phyloP scores from a whole-genome alignment of 2,329 filamentous ascomycete genomes.

The Aspergillus niger region DNA sequence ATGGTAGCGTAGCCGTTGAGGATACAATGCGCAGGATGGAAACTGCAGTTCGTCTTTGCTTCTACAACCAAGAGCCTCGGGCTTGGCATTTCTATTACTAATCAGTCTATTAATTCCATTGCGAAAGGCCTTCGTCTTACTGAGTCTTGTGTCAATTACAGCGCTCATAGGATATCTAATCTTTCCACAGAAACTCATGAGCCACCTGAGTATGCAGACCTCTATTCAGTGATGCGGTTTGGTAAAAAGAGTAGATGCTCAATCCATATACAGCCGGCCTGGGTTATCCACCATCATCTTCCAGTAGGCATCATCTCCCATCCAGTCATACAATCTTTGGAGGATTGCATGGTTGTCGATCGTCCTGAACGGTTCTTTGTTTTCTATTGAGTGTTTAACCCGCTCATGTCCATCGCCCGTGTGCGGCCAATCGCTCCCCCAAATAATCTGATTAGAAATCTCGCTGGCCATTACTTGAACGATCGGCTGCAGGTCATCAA shows the following conservation, averaged over 20 bases:
- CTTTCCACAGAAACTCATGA: too few relatives aligned
- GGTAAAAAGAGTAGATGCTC: background rate
- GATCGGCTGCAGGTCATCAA: background rate
- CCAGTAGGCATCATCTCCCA: background rate
- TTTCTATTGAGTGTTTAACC: background rate
- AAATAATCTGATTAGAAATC: slow-evolving; percentile 5
- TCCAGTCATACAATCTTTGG: background rate
- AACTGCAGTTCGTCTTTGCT: too few relatives aligned
- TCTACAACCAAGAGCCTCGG: too few relatives aligned
- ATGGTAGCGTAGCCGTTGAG: too few relatives aligned
- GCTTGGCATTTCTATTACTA: too few relatives aligned
- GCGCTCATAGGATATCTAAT: too few relatives aligned
- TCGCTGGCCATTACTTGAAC: background rate
- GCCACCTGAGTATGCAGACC: background rate
- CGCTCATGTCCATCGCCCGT: slow-evolving; percentile 6
- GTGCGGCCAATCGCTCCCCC: slow-evolving; percentile 12
- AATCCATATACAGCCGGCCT: background rate
- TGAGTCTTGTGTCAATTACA: too few relatives aligned
- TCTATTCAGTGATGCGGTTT: background rate
- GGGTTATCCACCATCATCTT: background rate
- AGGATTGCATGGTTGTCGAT: slow-evolving; percentile 1
- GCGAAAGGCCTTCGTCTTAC: too few relatives aligned
- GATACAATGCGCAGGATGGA: too few relatives aligned
- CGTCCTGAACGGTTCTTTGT: slow-evolving; percentile 1
- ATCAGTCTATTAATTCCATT: too few relatives aligned